Base-by-base conservation (phyloP, 768 basidiomycete genomes). In the Pleurotus salmoneostramineus region DNA sequence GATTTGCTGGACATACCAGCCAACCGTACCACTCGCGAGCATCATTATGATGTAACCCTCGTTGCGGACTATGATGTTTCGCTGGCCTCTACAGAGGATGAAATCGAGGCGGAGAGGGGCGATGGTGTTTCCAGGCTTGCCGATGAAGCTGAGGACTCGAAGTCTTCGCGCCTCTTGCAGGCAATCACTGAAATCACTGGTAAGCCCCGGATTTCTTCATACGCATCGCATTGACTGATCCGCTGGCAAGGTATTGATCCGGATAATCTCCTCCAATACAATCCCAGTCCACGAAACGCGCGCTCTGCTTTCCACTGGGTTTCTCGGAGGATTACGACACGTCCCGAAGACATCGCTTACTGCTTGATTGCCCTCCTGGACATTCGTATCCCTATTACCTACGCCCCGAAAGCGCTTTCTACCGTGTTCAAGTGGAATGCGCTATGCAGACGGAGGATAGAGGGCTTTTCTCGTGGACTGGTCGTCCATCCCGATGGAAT, bases 271-370 rank as follows among this genome's bases (percentile, higher is more conserved):
- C 3, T 50, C 66, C 21, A 66, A 66, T 11, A 11, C 56, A 0
- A 50, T 60, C 1, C 31, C 60, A 2, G 51, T 43, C 0, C 60
- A 62, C 12, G 44, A 64, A 34, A 65, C 46, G 33, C 66, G n/a
- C n/a, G 37, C 37, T 40, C 37, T 40, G 37, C 37, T 40, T 40
- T 72, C 63, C 61, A 57, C 15, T 72, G 72, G 72, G 63, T 70
- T 14, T 33, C 61, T 1, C 14, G 55, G 11, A 63, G 71, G 50
- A 49, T 61, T 11, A 72, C 70, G 11, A 64, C 60, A 10, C 52
- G 6, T 47, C 31, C 56, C 32, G 71, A 73, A 34, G 71, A 71
- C 42, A 65, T n/a, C 44, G 62, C 70, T 4, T 71, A 73, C 45
- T 70, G 64, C 17, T 50, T 71, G 42, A 37, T 71, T 58, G 71